Base-by-base conservation (phyloP, 306 rosid genomes). In the Phaseolus lunatus region DNA sequence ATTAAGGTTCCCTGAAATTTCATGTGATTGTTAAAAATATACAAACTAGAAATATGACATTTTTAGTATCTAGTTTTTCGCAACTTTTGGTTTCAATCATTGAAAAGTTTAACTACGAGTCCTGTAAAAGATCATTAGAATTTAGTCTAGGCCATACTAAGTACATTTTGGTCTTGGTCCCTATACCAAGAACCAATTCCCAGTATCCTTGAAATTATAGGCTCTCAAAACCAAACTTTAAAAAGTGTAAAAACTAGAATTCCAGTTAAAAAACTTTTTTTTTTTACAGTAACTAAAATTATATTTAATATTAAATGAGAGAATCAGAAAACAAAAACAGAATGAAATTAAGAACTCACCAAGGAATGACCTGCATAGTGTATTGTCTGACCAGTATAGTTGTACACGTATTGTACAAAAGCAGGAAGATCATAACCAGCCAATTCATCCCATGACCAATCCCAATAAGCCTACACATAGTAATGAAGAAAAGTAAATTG, bases 401-500 rank as follows among this genome's bases (percentile, higher is more conserved):
- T 77, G 74, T 78, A 68, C 19, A 94, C 98, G 80, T 94, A 89
- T 29, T 84, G 86, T 19, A 89, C 74, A 7, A 89, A 81, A 26
- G 98, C 89, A 6, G 92, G 86, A 52, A 94, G 88, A 73, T 94
- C 97, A 74, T 89, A 85, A 31, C 88, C 80, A 11, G 80, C 87
- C 44, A 94, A 82, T 78, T 92, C 96, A 88, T 92, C 95, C 95
- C 95, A 94, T 66, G 98, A 85, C 96, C 98, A 94, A 26, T 94
- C 73, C 98, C 95, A 94, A 47, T 85, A 94, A 33, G 76, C 84
- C 98, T 94, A 83, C 8, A 72, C 48, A 49, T 43, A 43, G 12
- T 20, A 26, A 35, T 33, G 20, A n/a, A 73, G 7, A 71, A 22
- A 62, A 14, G 14, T 5, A 43, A 52, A 14, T 15, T 20, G 50